Evolutionary conservation across 768 basidiomycete genomes (phyloP).

Genomic region (Rhizopogon vesiculosus): DNA sequence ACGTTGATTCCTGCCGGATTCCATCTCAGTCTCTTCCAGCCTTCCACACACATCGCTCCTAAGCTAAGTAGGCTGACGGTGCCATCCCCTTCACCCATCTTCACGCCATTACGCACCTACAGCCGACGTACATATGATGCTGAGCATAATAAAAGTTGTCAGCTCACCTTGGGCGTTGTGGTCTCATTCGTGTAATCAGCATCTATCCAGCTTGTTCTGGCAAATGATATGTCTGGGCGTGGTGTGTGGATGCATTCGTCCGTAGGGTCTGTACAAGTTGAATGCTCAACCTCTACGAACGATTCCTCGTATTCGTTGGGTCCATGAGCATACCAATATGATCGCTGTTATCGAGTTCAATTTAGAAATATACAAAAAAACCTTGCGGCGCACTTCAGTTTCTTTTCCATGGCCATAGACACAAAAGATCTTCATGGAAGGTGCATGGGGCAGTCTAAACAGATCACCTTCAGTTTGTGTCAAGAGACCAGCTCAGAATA

Average conservation of each 20-base stretch:
- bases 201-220: constrained; percentile 80
- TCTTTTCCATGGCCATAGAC: constrained; percentile 95
- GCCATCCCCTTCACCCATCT: constrained; percentile 93
- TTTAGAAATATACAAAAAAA: neutral
- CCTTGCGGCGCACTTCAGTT: constrained; percentile 61
- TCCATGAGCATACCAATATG: constrained; percentile 64
- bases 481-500: neutral
- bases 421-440: constrained; percentile 89
- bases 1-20: constrained; percentile 89
- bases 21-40: constrained; percentile 87
- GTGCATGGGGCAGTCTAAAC: constrained; percentile 76
- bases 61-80: constrained; percentile 83
- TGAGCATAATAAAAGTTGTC: neutral
- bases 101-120: constrained; percentile 78
- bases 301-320: constrained; percentile 64
- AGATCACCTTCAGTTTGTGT: neutral
- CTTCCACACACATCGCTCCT: constrained; percentile 96
- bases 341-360: neutral
- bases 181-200: constrained; percentile 67
- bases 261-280: constrained; percentile 41
- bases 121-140: neutral
- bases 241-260: constrained; percentile 35
- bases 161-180: constrained; percentile 47
- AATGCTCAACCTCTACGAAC: constrained; percentile 37
- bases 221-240: constrained; percentile 47